Base-by-base conservation (phyloP, 1,139 yeast species). In the Scheffersomyces segobiensis region DNA sequence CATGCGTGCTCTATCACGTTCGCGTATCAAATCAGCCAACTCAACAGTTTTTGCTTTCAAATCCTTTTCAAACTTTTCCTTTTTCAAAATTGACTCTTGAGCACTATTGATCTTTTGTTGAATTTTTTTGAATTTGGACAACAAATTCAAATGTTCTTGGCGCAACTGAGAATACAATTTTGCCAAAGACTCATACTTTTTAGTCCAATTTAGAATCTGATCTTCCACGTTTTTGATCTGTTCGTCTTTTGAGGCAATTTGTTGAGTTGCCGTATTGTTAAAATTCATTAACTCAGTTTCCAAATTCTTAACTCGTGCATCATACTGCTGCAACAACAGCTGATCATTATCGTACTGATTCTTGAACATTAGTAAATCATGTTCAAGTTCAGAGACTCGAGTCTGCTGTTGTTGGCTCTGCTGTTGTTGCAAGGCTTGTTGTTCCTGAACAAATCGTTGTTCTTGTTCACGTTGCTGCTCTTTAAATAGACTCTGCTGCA, bases 21-120 rank as follows among this genome's bases (percentile, higher is more conserved):
- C 97, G 62, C 96, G 84, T 60, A 92, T 92, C 67, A 93, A 81
- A 67, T 92, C 97, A 1, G 97, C 97, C 64, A 93, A 81, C 71
- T 93, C 97, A 56, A 92, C 81, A 69, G 91, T 93, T 75, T 93
- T 93, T 18, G 95, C 84, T 71, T 91, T 91, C 72, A 92, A 77
- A 61, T 92, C 97, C 62, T 90, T 87, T 72, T 93, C 97, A 50
- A 91, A 77, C 68, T 86, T 87, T 68, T 93, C 97, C 64, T 93
- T 87, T 73, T 88, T 89, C 65, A 89, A 89, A 62, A 93, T 87
- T 0, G 97, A 91, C 72, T 93, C 98, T 71, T 92, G 97, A 8
- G 98, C 97, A 60, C 96, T 89, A 39, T 93, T 89, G 8, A 96
- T 96, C 72, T 91, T 91, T 65, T 93, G 92, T 73, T 93, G 97